Conservation (phyloP, 1,284 basidiomycete genomes). For the Schizophyllum amplum region DNA sequence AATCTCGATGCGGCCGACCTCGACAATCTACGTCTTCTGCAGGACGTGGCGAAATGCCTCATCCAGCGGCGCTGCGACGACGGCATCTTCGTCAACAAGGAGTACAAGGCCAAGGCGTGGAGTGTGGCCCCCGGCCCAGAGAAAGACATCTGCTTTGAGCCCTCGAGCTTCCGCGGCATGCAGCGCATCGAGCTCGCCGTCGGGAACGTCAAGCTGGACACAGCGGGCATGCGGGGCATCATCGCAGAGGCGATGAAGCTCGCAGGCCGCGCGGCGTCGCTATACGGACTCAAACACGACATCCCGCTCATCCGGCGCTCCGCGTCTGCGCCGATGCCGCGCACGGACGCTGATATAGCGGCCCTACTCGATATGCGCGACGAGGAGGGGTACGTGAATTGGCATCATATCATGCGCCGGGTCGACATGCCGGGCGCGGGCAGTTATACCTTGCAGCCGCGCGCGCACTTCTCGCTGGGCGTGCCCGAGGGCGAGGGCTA, state of each 20-base stretch:
- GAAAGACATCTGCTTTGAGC: conserved; percentile 18
- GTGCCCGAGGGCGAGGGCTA: conserved; percentile 70
- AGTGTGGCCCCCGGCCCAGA: conserved; percentile 18
- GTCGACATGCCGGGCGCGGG: conserved; percentile 29
- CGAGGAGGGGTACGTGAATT: conserved; percentile 33
- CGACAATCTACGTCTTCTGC: conserved; percentile 33
- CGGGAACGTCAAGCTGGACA: conserved; percentile 14
- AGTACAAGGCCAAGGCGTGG: conserved; percentile 3
- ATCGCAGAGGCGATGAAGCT: conserved; percentile 84
- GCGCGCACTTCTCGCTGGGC: conserved; percentile 67
- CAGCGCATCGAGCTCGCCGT: conserved; percentile 35
- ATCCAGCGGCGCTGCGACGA: conserved; percentile 16
- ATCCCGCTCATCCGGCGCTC: conserved; percentile 66
- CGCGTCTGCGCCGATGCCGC: conserved; percentile 28
- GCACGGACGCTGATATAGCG: conserved; percentile 25
- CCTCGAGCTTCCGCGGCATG: conserved; percentile 46
- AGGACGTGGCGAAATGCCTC: conserved; percentile 22
- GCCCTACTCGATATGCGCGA: conserved; percentile 33
- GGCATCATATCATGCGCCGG: conserved; percentile 22
- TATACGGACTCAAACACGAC: conserved; percentile 54
- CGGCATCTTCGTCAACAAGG: conserved; percentile 15
- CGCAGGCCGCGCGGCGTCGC: conserved; percentile 72
- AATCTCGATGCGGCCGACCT: conserved; percentile 12
- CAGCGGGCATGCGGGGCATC: conserved; percentile 40
- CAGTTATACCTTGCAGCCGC: conserved; percentile 43